Conservation (phyloP, 2,329 filamentous ascomycete genomes). For the Pezicula carpinea region DNA sequence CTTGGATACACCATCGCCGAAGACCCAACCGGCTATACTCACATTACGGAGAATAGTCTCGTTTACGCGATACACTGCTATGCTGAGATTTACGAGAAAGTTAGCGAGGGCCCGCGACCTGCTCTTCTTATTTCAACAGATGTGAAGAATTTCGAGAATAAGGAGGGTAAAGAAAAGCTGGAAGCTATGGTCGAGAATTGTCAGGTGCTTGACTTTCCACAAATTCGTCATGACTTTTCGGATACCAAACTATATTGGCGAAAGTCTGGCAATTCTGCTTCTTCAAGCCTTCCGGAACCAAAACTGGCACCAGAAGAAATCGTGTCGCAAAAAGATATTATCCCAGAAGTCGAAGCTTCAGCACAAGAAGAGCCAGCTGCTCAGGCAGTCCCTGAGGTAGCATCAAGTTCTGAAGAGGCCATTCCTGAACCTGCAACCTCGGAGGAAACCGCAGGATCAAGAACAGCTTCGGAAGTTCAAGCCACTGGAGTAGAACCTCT, state of each 20-base stretch:
- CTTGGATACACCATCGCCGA: conserved; percentile 23
- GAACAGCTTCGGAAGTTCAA: too few species aligned
- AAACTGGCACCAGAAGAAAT: background rate
- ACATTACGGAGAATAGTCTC: conserved; percentile 20
- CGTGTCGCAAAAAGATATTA: background rate
- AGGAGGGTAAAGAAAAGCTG: conserved; percentile 10
- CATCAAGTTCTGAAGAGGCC: background rate
- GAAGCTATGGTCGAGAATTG: conserved; percentile 22
- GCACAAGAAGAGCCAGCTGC: background rate
- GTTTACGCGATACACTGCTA: conserved; percentile 32
- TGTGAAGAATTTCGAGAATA: conserved; percentile 22
- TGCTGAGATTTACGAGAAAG: conserved; percentile 21
- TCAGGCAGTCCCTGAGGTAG: background rate
- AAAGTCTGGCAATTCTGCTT: background rate
- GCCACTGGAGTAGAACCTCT: too few species aligned
- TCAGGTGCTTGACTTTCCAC: conserved; percentile 24
- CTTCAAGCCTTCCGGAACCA: too few species aligned
- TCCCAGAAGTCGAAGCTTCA: background rate
- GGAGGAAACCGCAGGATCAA: background rate
- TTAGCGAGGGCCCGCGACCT: conserved; percentile 18
- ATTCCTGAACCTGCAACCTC: background rate
- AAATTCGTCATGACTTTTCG: conserved; percentile 27
- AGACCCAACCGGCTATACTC: conserved; percentile 23
- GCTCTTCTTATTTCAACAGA: conserved; percentile 26
- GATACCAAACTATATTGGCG: conserved; percentile 28